phyloP scores from a whole-genome alignment of 805 yeast species.

The Hanseniaspora valbyensis region DNA sequence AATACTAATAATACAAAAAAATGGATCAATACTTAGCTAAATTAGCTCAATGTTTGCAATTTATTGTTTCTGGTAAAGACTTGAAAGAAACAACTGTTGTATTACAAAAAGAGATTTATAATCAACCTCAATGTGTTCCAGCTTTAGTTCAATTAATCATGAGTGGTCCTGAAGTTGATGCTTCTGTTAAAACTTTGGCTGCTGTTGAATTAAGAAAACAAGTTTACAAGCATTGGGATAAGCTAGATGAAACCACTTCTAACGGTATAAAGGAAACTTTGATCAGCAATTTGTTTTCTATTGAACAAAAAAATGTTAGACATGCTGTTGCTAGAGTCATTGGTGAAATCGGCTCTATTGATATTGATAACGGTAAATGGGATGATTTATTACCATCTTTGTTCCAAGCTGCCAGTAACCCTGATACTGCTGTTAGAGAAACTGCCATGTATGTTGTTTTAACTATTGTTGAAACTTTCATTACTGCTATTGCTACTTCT shows the following conservation, averaged over 20 bases:
- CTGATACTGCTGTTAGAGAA: conserved; percentile 48
- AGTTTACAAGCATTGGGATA: conserved; percentile 57
- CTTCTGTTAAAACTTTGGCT: conserved; percentile 50
- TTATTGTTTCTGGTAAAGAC: conserved; percentile 61
- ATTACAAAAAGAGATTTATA: conserved; percentile 63
- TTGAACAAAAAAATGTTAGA: conserved; percentile 56
- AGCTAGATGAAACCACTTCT: conserved; percentile 37
- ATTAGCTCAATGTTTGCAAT: conserved; percentile 67
- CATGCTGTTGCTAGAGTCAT: conserved; percentile 85
- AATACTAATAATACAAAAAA: background rate
- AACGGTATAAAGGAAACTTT: conserved; percentile 56
- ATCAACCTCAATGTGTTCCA: conserved; percentile 61
- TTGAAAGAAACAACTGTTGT: conserved; percentile 73
- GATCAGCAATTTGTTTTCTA: conserved; percentile 55
- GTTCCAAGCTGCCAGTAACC: conserved; percentile 52
- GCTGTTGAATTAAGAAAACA: conserved; percentile 92
- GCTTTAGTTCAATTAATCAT: conserved; percentile 74
- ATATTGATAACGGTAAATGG: conserved; percentile 64
- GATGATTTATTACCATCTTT: conserved; percentile 61
- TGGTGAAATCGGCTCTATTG: conserved; percentile 71
- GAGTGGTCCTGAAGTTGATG: conserved; percentile 55
- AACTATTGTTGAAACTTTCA: conserved; percentile 63
- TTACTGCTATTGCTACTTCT: conserved; percentile 47
- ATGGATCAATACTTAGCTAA: conserved; percentile 64
- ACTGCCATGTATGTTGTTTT: conserved; percentile 70